A percentile compares a stretch with the other conserved stretches of the same genome.
Conservation (phyloP, 305 asterid species). For the Fraxinus sp. region DNA sequence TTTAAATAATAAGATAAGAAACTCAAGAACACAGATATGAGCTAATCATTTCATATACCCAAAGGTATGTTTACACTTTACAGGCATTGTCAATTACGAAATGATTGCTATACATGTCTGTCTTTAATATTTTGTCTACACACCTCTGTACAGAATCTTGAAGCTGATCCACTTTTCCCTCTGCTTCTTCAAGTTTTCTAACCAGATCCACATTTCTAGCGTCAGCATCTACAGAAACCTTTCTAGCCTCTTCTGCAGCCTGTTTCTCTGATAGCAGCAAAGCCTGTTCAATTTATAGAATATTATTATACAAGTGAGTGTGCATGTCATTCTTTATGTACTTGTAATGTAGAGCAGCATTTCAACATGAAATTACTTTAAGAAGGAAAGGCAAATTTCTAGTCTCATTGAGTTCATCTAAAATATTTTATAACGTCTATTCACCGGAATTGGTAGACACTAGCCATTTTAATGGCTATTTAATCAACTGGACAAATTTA, state of each 20-base stretch:
- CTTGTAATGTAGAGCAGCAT: constrained; percentile 14
- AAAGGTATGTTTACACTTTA: not conserved
- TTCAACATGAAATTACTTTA: constrained; percentile 16
- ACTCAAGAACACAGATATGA: not conserved
- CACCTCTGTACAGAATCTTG: constrained; percentile 92
- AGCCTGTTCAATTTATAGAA: constrained; percentile 53
- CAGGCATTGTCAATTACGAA: not conserved
- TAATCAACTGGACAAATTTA: not conserved
- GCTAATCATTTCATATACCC: not conserved
- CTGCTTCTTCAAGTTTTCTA: constrained; percentile 67
- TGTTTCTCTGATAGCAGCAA: constrained; percentile 67
- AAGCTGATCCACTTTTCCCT: constrained; percentile 71
- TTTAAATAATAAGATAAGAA: not conserved
- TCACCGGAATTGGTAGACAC: not conserved
- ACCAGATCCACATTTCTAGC: constrained; percentile 57
- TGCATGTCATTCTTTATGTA: constrained; percentile 4
- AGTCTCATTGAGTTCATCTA: constrained; percentile 7
- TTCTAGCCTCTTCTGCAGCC: constrained; percentile 68
- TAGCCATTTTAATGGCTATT: not conserved
- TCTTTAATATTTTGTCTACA: not conserved
- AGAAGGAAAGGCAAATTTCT: not conserved
- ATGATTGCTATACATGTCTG: not conserved
- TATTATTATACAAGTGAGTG: constrained; percentile 15
- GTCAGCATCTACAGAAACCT: constrained; percentile 61
- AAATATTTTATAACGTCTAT: not conserved